phyloP scores from a whole-genome alignment of 2,329 filamentous ascomycete genomes.

The Penicillium olsonii region DNA sequence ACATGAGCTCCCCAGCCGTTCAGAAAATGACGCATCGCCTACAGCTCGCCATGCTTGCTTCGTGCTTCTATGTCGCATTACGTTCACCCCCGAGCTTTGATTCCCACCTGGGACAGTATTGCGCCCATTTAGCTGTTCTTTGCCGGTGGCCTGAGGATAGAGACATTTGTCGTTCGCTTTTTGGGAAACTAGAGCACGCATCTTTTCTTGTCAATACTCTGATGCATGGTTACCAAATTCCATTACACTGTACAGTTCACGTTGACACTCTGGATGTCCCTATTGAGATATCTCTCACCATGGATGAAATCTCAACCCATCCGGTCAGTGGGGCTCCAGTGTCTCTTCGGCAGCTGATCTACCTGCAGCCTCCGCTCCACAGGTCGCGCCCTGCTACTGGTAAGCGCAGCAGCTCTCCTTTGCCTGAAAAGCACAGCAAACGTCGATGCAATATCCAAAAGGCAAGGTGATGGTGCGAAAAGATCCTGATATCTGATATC shows the following conservation, averaged over 20 bases:
- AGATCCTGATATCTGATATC: background rate
- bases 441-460: background rate
- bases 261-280: background rate
- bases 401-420: background rate
- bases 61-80: slow-evolving; percentile 6
- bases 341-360: background rate
- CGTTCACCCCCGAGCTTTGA: background rate
- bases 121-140: slow-evolving; percentile 1
- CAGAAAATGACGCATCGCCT: background rate
- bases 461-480: background rate
- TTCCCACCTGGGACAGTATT: slow-evolving; percentile 1
- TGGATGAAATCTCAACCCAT: background rate
- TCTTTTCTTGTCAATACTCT: background rate
- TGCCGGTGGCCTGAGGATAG: slow-evolving; percentile 6
- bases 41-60: slow-evolving; percentile 6
- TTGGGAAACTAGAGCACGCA: background rate
- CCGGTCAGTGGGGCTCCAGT: slow-evolving; percentile 3
- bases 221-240: background rate
- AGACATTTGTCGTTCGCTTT: background rate
- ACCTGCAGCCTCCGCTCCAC: background rate
- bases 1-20: background rate
- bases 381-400: background rate
- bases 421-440: background rate
- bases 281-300: background rate
- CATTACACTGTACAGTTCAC: background rate